These are phyloP conservation scores for Sphaceloma murrayae DNA, from an alignment of 2,329 filamentous ascomycete species.

Conservation along the genomic window DNA sequence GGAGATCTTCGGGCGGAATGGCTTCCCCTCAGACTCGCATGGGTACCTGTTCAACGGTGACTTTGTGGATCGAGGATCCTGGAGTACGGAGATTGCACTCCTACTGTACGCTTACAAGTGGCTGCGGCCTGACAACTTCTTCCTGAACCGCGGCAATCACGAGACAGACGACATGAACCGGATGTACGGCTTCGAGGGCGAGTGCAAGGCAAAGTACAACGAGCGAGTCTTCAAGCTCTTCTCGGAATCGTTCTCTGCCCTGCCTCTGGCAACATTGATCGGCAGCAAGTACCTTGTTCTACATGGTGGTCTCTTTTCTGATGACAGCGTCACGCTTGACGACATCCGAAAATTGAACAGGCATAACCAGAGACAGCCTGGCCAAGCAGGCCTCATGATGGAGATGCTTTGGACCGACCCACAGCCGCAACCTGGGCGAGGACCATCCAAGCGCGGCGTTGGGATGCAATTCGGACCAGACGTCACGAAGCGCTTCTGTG, in stretches of 20 bases:
- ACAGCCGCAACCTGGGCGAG: constrained; percentile 72
- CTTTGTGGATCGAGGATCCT: constrained; percentile 94
- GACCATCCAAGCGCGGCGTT: constrained; percentile 92
- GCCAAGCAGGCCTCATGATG: constrained; percentile 96
- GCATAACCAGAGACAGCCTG: constrained; percentile 83
- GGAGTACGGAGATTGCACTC: constrained; percentile 94
- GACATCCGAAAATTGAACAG: constrained; percentile 90
- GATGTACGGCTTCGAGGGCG: constrained; percentile 95
- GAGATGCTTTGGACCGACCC: constrained; percentile 99
- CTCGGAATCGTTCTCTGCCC: constrained; percentile 91
- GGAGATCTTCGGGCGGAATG: constrained; percentile 90
- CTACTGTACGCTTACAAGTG: constrained; percentile 95
- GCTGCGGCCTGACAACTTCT: constrained; percentile 74
- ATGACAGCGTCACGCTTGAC: constrained; percentile 83
- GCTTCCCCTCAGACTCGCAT: constrained; percentile 72
- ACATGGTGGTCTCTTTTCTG: constrained; percentile 90
- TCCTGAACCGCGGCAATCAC: constrained; percentile 95
- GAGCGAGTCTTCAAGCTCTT: constrained; percentile 94
- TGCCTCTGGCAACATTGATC: constrained; percentile 85
- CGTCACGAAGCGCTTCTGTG: constrained; percentile 91
- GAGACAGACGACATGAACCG: constrained; percentile 99
- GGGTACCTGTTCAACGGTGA: constrained; percentile 97
- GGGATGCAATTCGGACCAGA: constrained; percentile 96
- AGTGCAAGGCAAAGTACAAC: constrained; percentile 97
- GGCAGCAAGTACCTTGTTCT: constrained; percentile 85